Percentiles rank a stretch among this genome's conserved stretches.
These are phyloP conservation scores for Turritis glabra DNA, from an alignment of 345 rosid genomes.

Conservation along the genomic window DNA sequence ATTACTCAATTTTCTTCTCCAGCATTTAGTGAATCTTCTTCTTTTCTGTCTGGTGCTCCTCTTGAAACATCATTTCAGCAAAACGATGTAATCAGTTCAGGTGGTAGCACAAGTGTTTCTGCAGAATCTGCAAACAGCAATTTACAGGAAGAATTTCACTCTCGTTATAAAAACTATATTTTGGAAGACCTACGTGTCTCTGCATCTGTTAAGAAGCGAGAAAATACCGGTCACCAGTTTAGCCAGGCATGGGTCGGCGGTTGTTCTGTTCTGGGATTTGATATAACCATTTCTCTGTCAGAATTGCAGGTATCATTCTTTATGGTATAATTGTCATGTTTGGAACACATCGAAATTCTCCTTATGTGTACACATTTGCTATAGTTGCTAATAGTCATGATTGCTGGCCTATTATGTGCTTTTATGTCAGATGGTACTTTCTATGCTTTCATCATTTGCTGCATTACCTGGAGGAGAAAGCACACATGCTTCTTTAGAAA, in stretches of 20 bases:
- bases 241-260: constrained; percentile 64
- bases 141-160: constrained; percentile 36
- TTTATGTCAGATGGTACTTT: constrained; percentile 63
- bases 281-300: constrained; percentile 64
- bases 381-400: constrained; percentile 27
- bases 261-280: constrained; percentile 72
- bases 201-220: constrained; percentile 53
- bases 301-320: constrained; percentile 61
- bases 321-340: constrained; percentile 10
- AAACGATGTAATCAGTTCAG: constrained; percentile 41
- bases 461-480: constrained; percentile 44
- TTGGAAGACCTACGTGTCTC: constrained; percentile 59
- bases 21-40: constrained; percentile 46
- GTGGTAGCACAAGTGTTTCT: constrained; percentile 46
- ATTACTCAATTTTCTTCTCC: constrained; percentile 59
- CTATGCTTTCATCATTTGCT: constrained; percentile 61
- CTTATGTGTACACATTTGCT: constrained; percentile 19
- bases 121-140: constrained; percentile 34
- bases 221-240: constrained; percentile 38
- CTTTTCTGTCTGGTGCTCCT: constrained; percentile 43
- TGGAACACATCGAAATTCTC: neutral
- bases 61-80: constrained; percentile 35
- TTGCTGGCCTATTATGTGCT: constrained; percentile 31
- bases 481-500: constrained; percentile 36
- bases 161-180: constrained; percentile 54